A percentile compares a stretch with the other conserved stretches of the same genome.
These are phyloP conservation scores for Yamadazyma atlantica DNA, from an alignment of 1,139 yeast species.

Conservation along the genomic window DNA sequence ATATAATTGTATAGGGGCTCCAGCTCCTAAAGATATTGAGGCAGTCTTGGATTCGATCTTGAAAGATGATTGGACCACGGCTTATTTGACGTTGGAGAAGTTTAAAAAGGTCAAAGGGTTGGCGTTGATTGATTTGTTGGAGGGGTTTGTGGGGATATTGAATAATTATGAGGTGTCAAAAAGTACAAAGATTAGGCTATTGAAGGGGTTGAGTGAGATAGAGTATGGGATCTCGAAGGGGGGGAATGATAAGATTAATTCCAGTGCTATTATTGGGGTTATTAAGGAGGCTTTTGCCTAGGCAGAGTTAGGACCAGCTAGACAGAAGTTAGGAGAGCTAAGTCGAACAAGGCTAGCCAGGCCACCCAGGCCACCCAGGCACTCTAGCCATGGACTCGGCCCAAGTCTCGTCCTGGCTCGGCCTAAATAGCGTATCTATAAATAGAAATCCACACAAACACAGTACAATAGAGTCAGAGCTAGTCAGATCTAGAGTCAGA, in stretches of 20 bases:
- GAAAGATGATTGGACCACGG: conserved; percentile 85
- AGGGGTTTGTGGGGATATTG: conserved; percentile 71
- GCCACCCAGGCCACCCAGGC: too few relatives aligned
- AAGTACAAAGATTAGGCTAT: conserved; percentile 58
- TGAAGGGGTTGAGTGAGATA: conserved; percentile 75
- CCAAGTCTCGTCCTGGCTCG: too few relatives aligned
- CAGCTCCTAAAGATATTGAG: conserved; percentile 84
- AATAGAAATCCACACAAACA: too few relatives aligned
- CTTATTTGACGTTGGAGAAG: conserved; percentile 61
- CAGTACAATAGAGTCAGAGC: too few relatives aligned
- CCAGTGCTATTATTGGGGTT: conserved; percentile 87
- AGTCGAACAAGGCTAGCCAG: too few relatives aligned
- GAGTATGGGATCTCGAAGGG: conserved; percentile 92
- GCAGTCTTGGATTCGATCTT: conserved; percentile 72
- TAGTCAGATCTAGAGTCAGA: too few relatives aligned
- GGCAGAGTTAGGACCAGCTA: conserved; percentile 13
- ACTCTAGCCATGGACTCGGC: too few relatives aligned
- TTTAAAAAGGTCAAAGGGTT: conserved; percentile 75
- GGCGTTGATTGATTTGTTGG: conserved; percentile 82
- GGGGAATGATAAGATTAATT: conserved; percentile 86
- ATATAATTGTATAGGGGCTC: conserved; percentile 94
- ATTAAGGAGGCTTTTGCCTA: conserved; percentile 60
- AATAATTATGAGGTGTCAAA: conserved; percentile 65
- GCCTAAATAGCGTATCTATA: too few relatives aligned
- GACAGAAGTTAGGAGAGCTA: neutral